Evolutionary conservation across 257 asterid genomes (phyloP).

Genomic region (Primulina huaijiensis): DNA sequence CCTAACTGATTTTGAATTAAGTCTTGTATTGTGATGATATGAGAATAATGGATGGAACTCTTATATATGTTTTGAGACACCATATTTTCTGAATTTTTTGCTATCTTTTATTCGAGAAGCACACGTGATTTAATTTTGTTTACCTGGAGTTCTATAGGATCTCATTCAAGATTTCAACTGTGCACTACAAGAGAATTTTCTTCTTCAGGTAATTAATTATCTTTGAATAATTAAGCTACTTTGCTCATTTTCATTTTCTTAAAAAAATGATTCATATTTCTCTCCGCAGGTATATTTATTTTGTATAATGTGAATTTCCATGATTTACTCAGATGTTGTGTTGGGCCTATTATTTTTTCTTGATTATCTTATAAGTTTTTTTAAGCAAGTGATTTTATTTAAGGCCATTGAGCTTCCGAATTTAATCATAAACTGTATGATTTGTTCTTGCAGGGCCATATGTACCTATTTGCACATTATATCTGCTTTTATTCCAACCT

Average conservation of each 20-base stretch:
- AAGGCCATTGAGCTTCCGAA: neutral
- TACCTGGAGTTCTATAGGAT: conserved; percentile 42
- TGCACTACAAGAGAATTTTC: conserved; percentile 93
- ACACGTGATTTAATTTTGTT: conserved; percentile 21
- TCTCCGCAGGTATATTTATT: conserved; percentile 18
- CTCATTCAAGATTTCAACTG: conserved; percentile 96
- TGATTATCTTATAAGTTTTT: conserved; percentile 8
- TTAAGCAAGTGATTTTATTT: conserved; percentile 8
- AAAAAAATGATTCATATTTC: conserved; percentile 12
- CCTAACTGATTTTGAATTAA: neutral
- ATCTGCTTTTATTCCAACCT: conserved; percentile 96
- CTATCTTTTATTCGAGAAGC: conserved; percentile 10
- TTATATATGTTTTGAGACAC: neutral
- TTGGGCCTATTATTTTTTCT: conserved; percentile 16
- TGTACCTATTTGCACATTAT: conserved; percentile 73
- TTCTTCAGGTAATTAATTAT: conserved; percentile 72
- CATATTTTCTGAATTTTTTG: neutral
- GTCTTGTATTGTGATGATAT: neutral
- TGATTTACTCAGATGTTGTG: neutral
- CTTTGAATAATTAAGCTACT: conserved; percentile 13
- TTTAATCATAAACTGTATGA: conserved; percentile 11
- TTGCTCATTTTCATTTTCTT: conserved; percentile 2
- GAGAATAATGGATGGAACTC: neutral
- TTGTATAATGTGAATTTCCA: conserved; percentile 15
- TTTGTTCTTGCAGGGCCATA: conserved; percentile 83